phyloP scores from a whole-genome alignment of 2,329 filamentous ascomycete species.

The Neofusicoccum cordaticola region DNA sequence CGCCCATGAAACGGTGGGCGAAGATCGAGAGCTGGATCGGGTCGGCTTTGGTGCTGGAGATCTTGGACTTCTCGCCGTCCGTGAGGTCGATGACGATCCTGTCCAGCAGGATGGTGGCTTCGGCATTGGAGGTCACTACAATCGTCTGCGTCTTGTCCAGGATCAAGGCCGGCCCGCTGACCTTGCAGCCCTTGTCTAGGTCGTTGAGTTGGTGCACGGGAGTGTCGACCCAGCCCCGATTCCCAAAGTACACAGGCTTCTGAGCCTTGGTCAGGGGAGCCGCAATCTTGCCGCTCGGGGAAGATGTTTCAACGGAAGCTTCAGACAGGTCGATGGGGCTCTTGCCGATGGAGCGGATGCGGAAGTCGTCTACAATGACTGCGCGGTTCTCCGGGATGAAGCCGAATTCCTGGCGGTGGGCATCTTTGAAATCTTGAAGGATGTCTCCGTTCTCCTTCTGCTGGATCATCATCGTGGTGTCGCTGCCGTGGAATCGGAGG shows the following conservation, averaged over 20 bases:
- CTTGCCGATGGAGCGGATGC: too few species aligned
- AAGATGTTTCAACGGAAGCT: too few species aligned
- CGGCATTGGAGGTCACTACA: slow-evolving; percentile 37
- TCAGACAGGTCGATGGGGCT: too few species aligned
- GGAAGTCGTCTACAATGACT: too few species aligned
- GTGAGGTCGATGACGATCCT: slow-evolving; percentile 34
- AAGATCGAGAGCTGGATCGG: slow-evolving; percentile 56
- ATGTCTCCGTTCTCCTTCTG: too few species aligned
- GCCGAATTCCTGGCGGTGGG: too few species aligned
- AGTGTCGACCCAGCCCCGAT: slow-evolving; percentile 20
- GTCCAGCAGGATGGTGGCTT: slow-evolving; percentile 24
- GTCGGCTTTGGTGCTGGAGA: slow-evolving; percentile 32
- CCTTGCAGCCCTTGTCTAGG: slow-evolving; percentile 20
- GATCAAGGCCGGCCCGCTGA: slow-evolving; percentile 28
- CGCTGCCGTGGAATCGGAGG: too few species aligned
- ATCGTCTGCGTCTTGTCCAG: slow-evolving; percentile 47
- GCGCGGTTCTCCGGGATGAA: too few species aligned
- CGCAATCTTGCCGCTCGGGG: slow-evolving; percentile 26
- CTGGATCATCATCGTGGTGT: too few species aligned
- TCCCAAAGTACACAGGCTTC: slow-evolving; percentile 25
- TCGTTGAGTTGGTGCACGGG: slow-evolving; percentile 27
- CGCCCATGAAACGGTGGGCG: slow-evolving; percentile 57
- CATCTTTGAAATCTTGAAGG: too few species aligned
- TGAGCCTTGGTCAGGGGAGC: neutral
- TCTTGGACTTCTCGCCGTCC: slow-evolving; percentile 31